Conservation (phyloP, 1,284 basidiomycete species). For the Ganoderma sp. region DNA sequence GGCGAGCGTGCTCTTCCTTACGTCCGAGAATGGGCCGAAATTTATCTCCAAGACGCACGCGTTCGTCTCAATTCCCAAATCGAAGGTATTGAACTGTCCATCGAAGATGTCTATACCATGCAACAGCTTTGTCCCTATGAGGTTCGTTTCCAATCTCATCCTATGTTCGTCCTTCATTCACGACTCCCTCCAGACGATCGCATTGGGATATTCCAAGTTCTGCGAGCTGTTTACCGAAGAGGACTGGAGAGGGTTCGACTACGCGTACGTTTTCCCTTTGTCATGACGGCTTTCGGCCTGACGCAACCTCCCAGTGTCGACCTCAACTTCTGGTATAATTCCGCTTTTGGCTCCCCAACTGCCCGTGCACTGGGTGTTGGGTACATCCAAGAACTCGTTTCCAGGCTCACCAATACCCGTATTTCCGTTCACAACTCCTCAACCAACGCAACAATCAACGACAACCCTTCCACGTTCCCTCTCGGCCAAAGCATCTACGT, state of each 20-base stretch:
- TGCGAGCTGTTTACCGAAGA: conserved; percentile 89
- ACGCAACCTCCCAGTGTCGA: conserved; percentile 40
- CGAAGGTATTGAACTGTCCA: conserved; percentile 67
- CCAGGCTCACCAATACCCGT: conserved; percentile 78
- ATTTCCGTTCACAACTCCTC: conserved; percentile 74
- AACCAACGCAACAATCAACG: conserved; percentile 81
- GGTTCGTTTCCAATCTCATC: conserved; percentile 45
- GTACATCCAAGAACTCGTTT: conserved; percentile 82
- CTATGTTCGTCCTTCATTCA: background rate
- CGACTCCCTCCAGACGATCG: conserved; percentile 69
- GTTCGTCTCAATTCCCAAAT: conserved; percentile 64
- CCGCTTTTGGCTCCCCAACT: conserved; percentile 81
- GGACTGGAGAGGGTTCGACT: conserved; percentile 90
- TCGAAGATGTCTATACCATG: conserved; percentile 76
- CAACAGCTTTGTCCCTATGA: conserved; percentile 88
- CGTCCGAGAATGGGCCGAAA: conserved; percentile 65
- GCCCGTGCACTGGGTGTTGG: conserved; percentile 83
- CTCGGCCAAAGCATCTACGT: conserved; percentile 83
- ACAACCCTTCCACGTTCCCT: conserved; percentile 77
- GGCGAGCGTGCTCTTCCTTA: conserved; percentile 63
- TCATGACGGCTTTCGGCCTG: background rate
- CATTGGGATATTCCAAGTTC: conserved; percentile 88
- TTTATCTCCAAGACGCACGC: conserved; percentile 73
- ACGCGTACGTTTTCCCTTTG: conserved; percentile 56
- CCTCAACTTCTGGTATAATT: conserved; percentile 59